Base-by-base conservation (phyloP, 1,284 basidiomycete species). In the Inonotus obliquus region DNA sequence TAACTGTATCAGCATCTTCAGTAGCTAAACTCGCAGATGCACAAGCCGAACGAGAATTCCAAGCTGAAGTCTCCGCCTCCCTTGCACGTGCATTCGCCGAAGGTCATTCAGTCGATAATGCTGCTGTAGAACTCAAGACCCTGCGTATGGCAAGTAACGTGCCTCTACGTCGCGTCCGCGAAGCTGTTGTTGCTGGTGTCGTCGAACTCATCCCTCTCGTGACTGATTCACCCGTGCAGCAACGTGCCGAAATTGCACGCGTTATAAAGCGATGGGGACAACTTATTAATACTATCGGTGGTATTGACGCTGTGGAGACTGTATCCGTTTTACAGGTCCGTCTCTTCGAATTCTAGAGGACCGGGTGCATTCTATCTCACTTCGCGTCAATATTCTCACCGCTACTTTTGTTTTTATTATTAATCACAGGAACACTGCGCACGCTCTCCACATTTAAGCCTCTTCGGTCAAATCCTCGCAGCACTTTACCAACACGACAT, bases 131-230 rank as follows among this genome's bases (percentile, higher is more conserved):
- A 71, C 82, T 96, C 67, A 96, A 96, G 79, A 96, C 94, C 56
- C 81, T 96, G 58, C 87, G 94, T 52, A 96, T 96, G 94, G 92
- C 94, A 47, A 90, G 86, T 67, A 96, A 96, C 70, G 94, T 96
- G 51, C 82, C 90, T 3, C 80, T 94, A 27, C 79, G 79, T 19
- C 81, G 85, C 64, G 93, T 96, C 52, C 81, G 89, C 57, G 87
- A 89, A 71, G 87, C 87, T 14, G 92, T 94, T 29, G 80, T 96
- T 37, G 80, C 79, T 19, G 86, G 83, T 32, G 80, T 94, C 60
- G 87, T 92, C 57, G 83, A 86, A 64, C 80, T 80, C 62, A 85
- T 92, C 39, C 75, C 74, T 60, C 71, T 90, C 59, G 77, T 85
- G 9, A 21, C 38, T 23, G 62, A 60, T 14, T 80, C 81, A 13